Evolutionary conservation across 495 filamentous ascomycete genomes (phyloP), one percentile per base, ranked within the genome.

Genomic region (Xylaria nigripes): DNA sequence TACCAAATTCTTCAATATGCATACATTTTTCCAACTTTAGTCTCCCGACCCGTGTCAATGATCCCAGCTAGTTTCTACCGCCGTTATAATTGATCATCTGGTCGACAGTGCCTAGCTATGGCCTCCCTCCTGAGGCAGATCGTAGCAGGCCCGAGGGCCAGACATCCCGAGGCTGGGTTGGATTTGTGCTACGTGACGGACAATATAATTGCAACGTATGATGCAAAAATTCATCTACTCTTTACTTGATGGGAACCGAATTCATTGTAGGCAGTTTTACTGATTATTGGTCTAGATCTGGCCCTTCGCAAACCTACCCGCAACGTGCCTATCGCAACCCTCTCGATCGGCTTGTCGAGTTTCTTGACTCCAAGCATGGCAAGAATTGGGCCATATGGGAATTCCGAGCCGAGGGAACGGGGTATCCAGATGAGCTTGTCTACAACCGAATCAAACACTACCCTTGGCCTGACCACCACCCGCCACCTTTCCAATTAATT

Each of bases 381-480:
- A 68, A 76, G 9, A 73, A 89, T 52, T 97, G 92, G 93, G 80
- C 83, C 9, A 95, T 98, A 58, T 98, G 90, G 89, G 93, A 98
- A 64, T 96, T 97, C 62, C 84, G 94, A 32, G 93, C 89, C 29
- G 93, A 98, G 66, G 93, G 93, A 8, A 95, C 94, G 0, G 93
- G 93, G 0, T 98, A 98, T 61, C 88, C 87, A 0, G 93, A 97
- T 66, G 78, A 78, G 22, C 91, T 93, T 51, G 90, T 98, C 1
- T 87, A 91, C 62, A 76, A 79, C 25, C 73, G 90, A 0, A 83
- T 97, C 45, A 79, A 84, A 57, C 93, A 97, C 71, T 96, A 86
- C 60, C 93, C 93, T 1, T 98, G 87, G 80, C 94, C 94, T 0
- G 93, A 98, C 66, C 93, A 98, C 65, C 93, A 97, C 66, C 94